Evolutionary conservation across 805 yeast species (phyloP).

Genomic region (Kodamaea laetipori): DNA sequence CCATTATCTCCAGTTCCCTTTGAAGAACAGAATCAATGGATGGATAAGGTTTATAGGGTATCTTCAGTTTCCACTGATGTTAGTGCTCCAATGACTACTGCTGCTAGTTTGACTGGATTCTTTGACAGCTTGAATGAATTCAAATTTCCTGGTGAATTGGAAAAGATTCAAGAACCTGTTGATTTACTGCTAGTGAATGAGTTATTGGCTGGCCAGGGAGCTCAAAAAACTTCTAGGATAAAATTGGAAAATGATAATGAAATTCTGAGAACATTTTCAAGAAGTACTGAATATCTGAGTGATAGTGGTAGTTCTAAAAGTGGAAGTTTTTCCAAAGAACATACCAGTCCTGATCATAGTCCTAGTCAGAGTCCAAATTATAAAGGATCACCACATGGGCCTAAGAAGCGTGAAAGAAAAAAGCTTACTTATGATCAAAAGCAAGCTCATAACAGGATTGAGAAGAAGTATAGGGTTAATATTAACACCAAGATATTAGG

Average conservation of each 20-base stretch:
- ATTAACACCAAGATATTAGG: slow-evolving; percentile 72
- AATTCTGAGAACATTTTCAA: not conserved
- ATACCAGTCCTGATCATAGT: too few relatives aligned
- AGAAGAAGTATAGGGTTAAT: slow-evolving; percentile 69
- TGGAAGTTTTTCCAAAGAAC: too few relatives aligned
- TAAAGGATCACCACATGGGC: slow-evolving; percentile 5
- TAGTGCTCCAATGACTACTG: slow-evolving; percentile 7
- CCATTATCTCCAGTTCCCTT: slow-evolving; percentile 9
- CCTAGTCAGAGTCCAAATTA: not conserved
- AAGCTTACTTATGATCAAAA: slow-evolving; percentile 61
- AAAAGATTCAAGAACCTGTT: not conserved
- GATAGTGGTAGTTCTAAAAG: not conserved
- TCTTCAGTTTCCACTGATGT: slow-evolving; percentile 5
- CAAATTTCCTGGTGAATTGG: not conserved
- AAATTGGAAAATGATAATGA: not conserved
- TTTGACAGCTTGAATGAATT: slow-evolving; percentile 10
- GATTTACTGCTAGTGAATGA: slow-evolving; percentile 9
- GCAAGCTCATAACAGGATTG: slow-evolving; percentile 73
- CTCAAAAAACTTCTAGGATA: too few relatives aligned
- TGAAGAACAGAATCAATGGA: slow-evolving; percentile 7
- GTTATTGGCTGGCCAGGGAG: not conserved
- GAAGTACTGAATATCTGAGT: not conserved
- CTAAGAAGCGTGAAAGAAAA: slow-evolving; percentile 49
- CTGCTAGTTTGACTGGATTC: slow-evolving; percentile 9
- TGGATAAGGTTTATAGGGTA: slow-evolving; percentile 6